Conservation (phyloP, 768 basidiomycete genomes). For the Nevesoporus exiguus region DNA sequence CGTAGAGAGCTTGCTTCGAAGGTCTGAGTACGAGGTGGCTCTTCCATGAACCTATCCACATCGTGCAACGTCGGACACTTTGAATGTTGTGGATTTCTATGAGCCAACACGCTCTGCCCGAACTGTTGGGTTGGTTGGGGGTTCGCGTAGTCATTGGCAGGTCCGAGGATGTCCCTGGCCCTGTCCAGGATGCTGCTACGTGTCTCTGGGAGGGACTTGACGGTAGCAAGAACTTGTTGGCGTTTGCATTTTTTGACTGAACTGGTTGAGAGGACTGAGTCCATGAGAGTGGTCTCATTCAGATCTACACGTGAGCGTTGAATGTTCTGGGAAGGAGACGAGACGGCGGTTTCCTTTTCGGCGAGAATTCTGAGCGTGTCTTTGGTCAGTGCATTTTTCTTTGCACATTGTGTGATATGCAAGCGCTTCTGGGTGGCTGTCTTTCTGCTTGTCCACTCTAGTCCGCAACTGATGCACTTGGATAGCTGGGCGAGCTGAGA, state of each 20-base stretch:
- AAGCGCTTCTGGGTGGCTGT: conserved; percentile 55
- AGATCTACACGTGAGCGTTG: not conserved
- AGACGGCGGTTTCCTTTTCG: conserved; percentile 41
- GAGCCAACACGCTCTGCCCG: conserved; percentile 29
- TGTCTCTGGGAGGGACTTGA: conserved; percentile 46
- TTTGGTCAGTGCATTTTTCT: conserved; percentile 49
- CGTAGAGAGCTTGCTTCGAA: conserved; percentile 41
- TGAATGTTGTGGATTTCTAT: not conserved
- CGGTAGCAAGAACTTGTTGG: conserved; percentile 36
- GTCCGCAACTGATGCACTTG: conserved; percentile 63
- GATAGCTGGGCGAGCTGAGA: conserved; percentile 45
- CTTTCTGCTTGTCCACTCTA: conserved; percentile 70
- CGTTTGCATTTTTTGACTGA: conserved; percentile 46
- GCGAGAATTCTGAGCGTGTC: conserved; percentile 56
- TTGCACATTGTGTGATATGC: conserved; percentile 68
- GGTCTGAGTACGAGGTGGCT: conserved; percentile 34
- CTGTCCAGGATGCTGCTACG: conserved; percentile 40
- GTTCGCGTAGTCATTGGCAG: not conserved
- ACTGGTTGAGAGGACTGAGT: conserved; percentile 47
- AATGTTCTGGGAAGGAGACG: not conserved
- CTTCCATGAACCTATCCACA: not conserved
- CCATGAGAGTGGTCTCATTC: conserved; percentile 42
- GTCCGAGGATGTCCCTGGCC: conserved; percentile 36
- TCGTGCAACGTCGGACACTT: not conserved
- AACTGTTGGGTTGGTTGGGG: conserved; percentile 33